Conservation (phyloP, 2,329 filamentous ascomycete genomes). For the Piedraia hortae region DNA sequence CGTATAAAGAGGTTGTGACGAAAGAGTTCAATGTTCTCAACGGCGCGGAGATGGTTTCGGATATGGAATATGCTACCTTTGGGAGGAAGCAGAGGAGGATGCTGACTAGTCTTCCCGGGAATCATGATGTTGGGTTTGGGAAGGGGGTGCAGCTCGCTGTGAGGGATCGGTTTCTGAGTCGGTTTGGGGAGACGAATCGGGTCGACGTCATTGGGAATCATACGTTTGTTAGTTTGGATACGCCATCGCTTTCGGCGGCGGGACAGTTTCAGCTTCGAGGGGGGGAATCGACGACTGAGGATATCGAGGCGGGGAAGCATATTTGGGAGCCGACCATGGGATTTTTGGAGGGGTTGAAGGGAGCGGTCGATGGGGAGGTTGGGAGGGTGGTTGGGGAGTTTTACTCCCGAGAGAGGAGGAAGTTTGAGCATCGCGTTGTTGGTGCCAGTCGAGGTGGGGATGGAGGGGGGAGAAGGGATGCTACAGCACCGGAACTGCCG, state of each 20-base stretch:
- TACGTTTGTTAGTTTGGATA: slow-evolving; percentile 76
- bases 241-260: slow-evolving; percentile 59
- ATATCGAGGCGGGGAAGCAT: slow-evolving; percentile 4
- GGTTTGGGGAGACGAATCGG: slow-evolving; percentile 74
- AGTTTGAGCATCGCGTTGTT: slow-evolving; percentile 12
- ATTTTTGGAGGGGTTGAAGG: slow-evolving; percentile 43
- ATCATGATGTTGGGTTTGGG: slow-evolving; percentile 84
- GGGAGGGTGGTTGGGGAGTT: slow-evolving; percentile 30
- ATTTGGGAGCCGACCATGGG: slow-evolving; percentile 53
- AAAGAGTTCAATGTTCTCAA: slow-evolving; percentile 7
- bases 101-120: slow-evolving; percentile 67
- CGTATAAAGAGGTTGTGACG: slow-evolving; percentile 5
- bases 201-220: slow-evolving; percentile 87
- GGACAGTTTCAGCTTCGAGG: slow-evolving; percentile 27
- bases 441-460: too few relatives aligned
- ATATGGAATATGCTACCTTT: slow-evolving; percentile 25
- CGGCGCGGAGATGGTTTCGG: slow-evolving; percentile 29
- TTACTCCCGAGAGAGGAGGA: slow-evolving; percentile 16
- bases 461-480: too few relatives aligned
- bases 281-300: slow-evolving; percentile 23
- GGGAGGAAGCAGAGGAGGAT: slow-evolving; percentile 47
- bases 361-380: slow-evolving; percentile 37
- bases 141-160: slow-evolving; percentile 57
- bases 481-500: slow-evolving; percentile 34
- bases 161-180: slow-evolving; percentile 57